phyloP scores from a whole-genome alignment of 176 grass and related monocot species.

The Aegilops speltoides region DNA sequence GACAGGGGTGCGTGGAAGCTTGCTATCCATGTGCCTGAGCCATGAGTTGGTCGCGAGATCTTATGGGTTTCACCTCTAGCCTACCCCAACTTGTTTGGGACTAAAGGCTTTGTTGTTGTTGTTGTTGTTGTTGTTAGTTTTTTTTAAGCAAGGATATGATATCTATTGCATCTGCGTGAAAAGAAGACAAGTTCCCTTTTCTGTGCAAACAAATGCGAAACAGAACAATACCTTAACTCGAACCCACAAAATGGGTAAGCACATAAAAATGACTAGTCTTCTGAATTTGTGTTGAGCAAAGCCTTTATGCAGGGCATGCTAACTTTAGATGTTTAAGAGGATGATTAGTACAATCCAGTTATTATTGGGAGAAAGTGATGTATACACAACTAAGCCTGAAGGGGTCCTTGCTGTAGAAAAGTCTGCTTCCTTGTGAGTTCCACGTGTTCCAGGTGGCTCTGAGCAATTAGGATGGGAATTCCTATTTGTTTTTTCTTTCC shows the following conservation, averaged over 20 bases:
- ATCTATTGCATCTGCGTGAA: neutral
- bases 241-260: neutral
- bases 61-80: no score
- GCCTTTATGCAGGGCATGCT: neutral
- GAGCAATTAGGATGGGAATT: conserved; percentile 12
- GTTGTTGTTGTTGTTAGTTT: neutral
- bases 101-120: no score
- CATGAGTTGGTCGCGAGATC: no score
- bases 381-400: neutral
- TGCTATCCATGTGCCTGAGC: no score
- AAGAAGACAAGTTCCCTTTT: neutral
- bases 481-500: conserved; percentile 16
- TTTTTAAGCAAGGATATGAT: neutral
- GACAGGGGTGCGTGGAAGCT: no score
- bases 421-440: neutral
- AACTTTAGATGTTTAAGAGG: conserved; percentile 9
- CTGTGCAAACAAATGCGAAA: neutral
- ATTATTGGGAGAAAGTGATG: neutral
- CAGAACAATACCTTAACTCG: neutral
- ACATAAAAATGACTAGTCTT: neutral
- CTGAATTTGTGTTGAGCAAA: neutral
- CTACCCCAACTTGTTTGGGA: no score
- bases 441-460: conserved; percentile 17
- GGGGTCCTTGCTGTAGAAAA: conserved; percentile 4
- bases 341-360: neutral